These are phyloP conservation scores for Bondarzewia mesenterica DNA, from an alignment of 1,284 basidiomycete species.

Conservation along the genomic window DNA sequence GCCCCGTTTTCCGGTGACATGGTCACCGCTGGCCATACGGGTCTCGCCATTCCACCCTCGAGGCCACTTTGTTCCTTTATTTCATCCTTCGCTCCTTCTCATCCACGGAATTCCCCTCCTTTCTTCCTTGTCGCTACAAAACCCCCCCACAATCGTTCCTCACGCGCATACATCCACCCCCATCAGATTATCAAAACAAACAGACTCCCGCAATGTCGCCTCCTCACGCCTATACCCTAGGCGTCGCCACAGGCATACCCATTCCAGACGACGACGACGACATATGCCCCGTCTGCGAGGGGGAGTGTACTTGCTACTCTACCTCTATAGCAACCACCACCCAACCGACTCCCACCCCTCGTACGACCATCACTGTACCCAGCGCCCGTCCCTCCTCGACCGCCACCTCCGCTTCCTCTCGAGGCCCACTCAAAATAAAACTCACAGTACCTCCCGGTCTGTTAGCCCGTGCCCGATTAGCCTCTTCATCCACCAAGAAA, in stretches of 20 bases:
- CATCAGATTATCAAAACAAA: conserved; percentile 46
- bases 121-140: background rate
- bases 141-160: conserved; percentile 1
- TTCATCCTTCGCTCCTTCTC: conserved; percentile 6
- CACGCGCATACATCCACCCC: conserved; percentile 2
- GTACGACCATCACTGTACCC: conserved; percentile 18
- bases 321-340: no score
- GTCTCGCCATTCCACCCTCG: background rate
- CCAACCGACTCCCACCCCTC: conserved; percentile 14
- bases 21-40: background rate
- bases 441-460: conserved; percentile 52
- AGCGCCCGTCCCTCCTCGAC: conserved; percentile 15
- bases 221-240: conserved; percentile 61
- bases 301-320: conserved; percentile 64
- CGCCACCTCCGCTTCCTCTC: conserved; percentile 17
- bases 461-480: conserved; percentile 8
- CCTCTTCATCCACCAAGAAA: conserved; percentile 7
- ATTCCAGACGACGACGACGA: conserved; percentile 62
- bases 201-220: conserved; percentile 54
- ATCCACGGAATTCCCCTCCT: conserved; percentile 5
- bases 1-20: background rate
- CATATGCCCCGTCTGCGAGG: conserved; percentile 81
- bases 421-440: conserved; percentile 57
- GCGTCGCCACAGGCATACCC: conserved; percentile 31
- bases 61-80: background rate